These are phyloP conservation scores for Durotheca rogersii DNA, from an alignment of 495 filamentous ascomycete species.

Conservation along the genomic window DNA sequence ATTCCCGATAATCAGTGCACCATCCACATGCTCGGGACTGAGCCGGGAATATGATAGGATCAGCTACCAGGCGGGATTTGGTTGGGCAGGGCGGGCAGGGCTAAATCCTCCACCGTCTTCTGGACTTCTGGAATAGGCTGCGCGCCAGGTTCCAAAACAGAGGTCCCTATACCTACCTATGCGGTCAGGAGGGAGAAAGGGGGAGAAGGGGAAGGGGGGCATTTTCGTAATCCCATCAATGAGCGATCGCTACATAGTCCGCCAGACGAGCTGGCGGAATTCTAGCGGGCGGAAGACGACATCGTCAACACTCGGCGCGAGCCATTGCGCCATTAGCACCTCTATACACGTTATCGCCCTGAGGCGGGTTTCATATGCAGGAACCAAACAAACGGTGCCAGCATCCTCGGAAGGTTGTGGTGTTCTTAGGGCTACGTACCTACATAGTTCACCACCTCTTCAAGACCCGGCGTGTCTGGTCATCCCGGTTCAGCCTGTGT, in stretches of 20 bases:
- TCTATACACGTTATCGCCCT: neutral
- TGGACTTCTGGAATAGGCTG: neutral
- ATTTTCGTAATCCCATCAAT: too few species aligned
- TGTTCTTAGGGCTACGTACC: neutral
- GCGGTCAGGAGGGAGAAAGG: too few species aligned
- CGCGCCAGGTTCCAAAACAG: neutral
- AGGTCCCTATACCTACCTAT: neutral
- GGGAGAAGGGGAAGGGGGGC: too few species aligned
- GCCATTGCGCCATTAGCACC: neutral
- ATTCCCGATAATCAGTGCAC: slow-evolving; percentile 1
- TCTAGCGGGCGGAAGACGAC: neutral
- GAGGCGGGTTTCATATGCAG: slow-evolving; percentile 22
- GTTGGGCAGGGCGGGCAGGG: too few species aligned
- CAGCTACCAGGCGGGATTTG: neutral
- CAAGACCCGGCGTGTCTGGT: slow-evolving; percentile 5
- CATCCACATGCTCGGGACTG: slow-evolving; percentile 4
- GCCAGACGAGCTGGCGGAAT: too few species aligned
- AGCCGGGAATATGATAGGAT: slow-evolving; percentile 7
- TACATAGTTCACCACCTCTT: too few species aligned
- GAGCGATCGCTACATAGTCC: too few species aligned
- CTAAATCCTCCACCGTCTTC: slow-evolving; percentile 12
- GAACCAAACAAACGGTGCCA: slow-evolving; percentile 17
- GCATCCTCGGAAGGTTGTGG: slow-evolving; percentile 1
- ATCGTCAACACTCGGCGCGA: neutral
- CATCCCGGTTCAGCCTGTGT: slow-evolving; percentile 6